Evolutionary conservation across 352 stramenopile species (phyloP).

Genomic region (Stramenopiles sp.): DNA sequence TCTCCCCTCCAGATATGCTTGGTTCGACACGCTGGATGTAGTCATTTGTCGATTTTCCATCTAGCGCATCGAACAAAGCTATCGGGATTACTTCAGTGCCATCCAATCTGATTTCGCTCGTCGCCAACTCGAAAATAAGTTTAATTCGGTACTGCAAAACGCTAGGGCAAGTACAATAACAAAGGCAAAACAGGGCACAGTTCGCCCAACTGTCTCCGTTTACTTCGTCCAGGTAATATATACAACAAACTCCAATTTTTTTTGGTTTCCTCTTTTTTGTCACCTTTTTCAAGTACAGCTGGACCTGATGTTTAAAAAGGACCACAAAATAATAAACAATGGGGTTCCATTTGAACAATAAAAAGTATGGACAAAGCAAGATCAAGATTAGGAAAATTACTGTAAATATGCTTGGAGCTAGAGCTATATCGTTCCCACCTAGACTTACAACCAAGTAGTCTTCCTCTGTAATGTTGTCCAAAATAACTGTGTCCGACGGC

Average conservation of each 20-base stretch:
- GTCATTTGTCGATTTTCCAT: background rate
- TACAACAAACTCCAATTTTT: background rate
- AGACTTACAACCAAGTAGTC: background rate
- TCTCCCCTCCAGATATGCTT: background rate
- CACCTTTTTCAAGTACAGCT: background rate
- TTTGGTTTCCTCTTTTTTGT: background rate
- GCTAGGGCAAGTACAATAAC: background rate
- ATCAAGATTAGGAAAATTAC: background rate
- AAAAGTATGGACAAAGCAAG: no score
- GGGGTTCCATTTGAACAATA: background rate
- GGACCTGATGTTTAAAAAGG: background rate
- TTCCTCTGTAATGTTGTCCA: background rate
- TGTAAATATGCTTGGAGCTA: background rate
- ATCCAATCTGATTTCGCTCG: background rate
- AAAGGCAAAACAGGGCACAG: background rate
- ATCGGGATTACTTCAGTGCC: background rate
- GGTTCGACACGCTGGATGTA: background rate
- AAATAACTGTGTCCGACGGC: no score
- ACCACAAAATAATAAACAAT: background rate
- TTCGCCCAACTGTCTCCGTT: background rate
- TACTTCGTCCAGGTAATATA: background rate
- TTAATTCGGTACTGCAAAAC: background rate
- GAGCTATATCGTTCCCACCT: background rate
- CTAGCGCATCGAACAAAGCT: background rate
- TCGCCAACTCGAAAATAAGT: background rate